Base-by-base conservation (phyloP, 805 yeast genomes). In the Blastobotrys robertii region DNA sequence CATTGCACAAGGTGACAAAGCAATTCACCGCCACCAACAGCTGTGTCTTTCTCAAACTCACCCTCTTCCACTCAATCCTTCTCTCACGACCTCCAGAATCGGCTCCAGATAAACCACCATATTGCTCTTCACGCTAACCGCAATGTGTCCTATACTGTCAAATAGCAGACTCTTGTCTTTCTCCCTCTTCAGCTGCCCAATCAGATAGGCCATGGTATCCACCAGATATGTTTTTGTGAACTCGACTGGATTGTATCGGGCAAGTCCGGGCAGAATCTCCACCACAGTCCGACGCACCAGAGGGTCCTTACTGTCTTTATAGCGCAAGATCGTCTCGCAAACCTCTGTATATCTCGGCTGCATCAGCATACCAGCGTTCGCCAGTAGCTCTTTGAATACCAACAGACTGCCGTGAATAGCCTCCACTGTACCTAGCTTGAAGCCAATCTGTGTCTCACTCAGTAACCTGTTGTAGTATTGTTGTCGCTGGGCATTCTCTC, bases 81-180 rank as follows among this genome's bases (percentile, higher is more conserved):
- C 96, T 54, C 87, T 70, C 14, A 88, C 76, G 50, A 80, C 84
- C 42, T 81, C 87, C 39, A 90, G 64, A n/a, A 90, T 81, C 1
- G 88, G 86, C 57, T 87, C 95, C 36, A 90, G 66, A 55, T 88
- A 90, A 1, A 90, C 84, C 3, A 87, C 82, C 67, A 92, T 83
- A 52, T 81, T 84, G 44, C 85, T 79, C 14, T 85, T 80, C 1
- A 88, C 92, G 2, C 67, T 81, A 22, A 73, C 62, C 0, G 96
- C 80, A 35, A 92, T 81, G 51, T 82, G 79, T 32, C 97, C 98
- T 39, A 90, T 81, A 16, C 95, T 77, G 8, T 74, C 70, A 46
- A 88, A 73, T 2, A 87, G 84, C 10, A 84, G 74, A 6, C 86
- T 74, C 45, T 84, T 74, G 55, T 90, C 97, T 49, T 74, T 77